Conservation (phyloP, 148 eudicot genomes). For the Rhododendron ferrugineum region DNA sequence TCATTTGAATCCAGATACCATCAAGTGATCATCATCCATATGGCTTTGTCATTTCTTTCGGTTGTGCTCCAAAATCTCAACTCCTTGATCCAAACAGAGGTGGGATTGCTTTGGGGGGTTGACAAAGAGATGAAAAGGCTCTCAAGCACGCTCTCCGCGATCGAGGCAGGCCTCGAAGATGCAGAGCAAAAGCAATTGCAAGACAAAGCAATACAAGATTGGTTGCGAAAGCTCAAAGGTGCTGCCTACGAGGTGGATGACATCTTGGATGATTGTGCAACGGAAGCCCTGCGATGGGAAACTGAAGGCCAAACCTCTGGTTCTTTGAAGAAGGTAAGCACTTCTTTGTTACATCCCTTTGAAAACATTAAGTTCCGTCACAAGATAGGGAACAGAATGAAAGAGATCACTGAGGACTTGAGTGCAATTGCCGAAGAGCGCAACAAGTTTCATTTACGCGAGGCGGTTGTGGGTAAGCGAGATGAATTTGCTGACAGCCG, state of each 20-base stretch:
- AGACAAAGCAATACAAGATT: slow-evolving; percentile 2
- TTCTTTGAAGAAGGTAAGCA: not conserved
- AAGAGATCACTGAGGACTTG: not conserved
- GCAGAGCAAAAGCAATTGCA: not conserved
- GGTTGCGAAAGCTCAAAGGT: not conserved
- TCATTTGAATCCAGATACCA: not conserved
- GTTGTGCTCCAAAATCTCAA: not conserved
- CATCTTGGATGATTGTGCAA: slow-evolving; percentile 4
- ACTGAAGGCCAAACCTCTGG: not conserved
- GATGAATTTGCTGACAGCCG: not conserved
- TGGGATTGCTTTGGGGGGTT: slow-evolving; percentile 1
- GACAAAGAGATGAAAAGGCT: slow-evolving; percentile 1
- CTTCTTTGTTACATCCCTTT: not conserved
- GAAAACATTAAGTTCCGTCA: slow-evolving; percentile 3
- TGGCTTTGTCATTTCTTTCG: not conserved
- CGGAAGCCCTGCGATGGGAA: not conserved
- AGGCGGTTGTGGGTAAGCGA: not conserved
- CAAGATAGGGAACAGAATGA: slow-evolving; percentile 10
- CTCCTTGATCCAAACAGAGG: not conserved
- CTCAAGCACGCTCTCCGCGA: not conserved
- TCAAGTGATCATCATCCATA: not conserved
- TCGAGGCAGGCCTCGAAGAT: not conserved
- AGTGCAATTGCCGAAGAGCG: slow-evolving; percentile 13
- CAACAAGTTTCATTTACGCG: slow-evolving; percentile 13
- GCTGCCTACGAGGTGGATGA: not conserved